Percentiles rank a stretch among this genome's conserved stretches.
These are phyloP conservation scores for Artemisia annua DNA, from an alignment of 129 eudicot species.

Conservation along the genomic window DNA sequence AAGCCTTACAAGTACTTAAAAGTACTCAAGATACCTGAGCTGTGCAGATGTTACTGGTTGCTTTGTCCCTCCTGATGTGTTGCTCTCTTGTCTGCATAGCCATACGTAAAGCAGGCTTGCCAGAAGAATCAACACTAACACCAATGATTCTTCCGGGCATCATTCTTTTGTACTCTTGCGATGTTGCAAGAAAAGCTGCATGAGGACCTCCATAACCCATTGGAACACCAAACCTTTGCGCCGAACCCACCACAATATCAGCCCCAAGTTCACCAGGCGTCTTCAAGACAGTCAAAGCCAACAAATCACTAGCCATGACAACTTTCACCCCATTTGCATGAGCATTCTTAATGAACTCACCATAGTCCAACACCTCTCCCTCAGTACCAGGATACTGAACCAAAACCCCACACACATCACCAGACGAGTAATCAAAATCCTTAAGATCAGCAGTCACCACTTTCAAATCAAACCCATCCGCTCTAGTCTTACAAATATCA, in stretches of 20 bases:
- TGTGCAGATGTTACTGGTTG: slow-evolving; percentile 94
- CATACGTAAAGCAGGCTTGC: slow-evolving; percentile 94
- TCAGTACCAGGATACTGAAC: slow-evolving; percentile 98
- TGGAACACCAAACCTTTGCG: slow-evolving; percentile 96
- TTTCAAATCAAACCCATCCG: slow-evolving; percentile 81
- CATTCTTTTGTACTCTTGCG: slow-evolving; percentile 95
- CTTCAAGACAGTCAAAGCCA: slow-evolving; percentile 87
- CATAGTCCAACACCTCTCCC: slow-evolving; percentile 84
- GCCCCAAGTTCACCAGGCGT: slow-evolving; percentile 96
- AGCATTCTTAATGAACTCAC: slow-evolving; percentile 85
- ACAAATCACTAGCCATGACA: slow-evolving; percentile 87
- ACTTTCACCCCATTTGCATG: slow-evolving; percentile 94
- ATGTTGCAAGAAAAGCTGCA: slow-evolving; percentile 94
- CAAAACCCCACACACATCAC: slow-evolving; percentile 91
- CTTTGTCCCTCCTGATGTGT: slow-evolving; percentile 94
- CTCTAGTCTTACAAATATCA: slow-evolving; percentile 84
- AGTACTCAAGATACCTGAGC: slow-evolving; percentile 66
- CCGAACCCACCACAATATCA: slow-evolving; percentile 94
- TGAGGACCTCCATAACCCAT: slow-evolving; percentile 99
- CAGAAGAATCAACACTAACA: slow-evolving; percentile 86
- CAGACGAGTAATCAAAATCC: slow-evolving; percentile 74
- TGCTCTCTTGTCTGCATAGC: slow-evolving; percentile 99
- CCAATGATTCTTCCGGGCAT: slow-evolving; percentile 99
- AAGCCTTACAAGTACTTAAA: neutral
- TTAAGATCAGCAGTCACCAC: slow-evolving; percentile 70